Evolutionary conservation across 305 asterid genomes (phyloP).

Genomic region (Rubia occidens): DNA sequence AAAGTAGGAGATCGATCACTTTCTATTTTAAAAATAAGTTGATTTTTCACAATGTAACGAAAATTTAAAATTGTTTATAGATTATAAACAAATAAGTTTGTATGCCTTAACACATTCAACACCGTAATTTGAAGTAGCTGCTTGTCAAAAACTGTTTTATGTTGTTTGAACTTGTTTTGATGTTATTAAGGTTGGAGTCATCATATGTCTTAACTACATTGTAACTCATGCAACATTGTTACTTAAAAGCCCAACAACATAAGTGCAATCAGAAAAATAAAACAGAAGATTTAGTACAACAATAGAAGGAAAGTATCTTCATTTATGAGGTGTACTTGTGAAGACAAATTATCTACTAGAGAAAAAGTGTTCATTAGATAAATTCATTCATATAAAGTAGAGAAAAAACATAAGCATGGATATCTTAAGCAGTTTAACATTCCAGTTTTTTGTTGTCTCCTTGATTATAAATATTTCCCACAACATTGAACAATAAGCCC

Average conservation of each 20-base stretch:
- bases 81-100: too few relatives aligned
- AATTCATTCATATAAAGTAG: slow-evolving; percentile 19
- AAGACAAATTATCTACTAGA: neutral
- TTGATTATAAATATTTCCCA: slow-evolving; percentile 29
- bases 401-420: slow-evolving; percentile 29
- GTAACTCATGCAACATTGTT: neutral
- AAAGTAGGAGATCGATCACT: too few relatives aligned
- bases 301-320: slow-evolving; percentile 14
- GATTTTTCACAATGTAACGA: too few relatives aligned
- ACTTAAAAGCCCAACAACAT: neutral
- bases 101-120: too few relatives aligned
- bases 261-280: neutral
- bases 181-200: neutral
- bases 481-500: slow-evolving; percentile 39
- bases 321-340: slow-evolving; percentile 14
- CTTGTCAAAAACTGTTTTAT: neutral
- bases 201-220: neutral
- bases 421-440: slow-evolving; percentile 33
- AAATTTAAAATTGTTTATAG: too few relatives aligned
- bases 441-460: slow-evolving; percentile 24
- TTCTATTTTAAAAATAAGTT: too few relatives aligned
- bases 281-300: neutral
- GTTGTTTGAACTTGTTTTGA: neutral
- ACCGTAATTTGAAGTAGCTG: neutral
- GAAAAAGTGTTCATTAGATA: slow-evolving; percentile 26